Evolutionary conservation across 768 basidiomycete species (phyloP), one percentile per base, ranked within the genome.

Genomic region (Mycena galericulata): DNA sequence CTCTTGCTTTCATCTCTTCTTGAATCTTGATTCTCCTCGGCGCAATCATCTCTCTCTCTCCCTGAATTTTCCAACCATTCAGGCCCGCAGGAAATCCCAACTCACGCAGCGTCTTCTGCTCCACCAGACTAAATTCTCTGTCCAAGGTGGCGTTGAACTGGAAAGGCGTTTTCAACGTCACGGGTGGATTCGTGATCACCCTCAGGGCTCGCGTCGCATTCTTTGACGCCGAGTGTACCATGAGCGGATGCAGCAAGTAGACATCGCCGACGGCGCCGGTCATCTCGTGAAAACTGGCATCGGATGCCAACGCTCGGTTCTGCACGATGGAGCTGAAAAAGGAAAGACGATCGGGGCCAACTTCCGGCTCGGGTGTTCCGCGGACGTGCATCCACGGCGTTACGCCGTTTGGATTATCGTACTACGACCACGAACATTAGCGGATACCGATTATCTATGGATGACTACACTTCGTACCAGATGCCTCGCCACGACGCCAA

Each of bases 141-240:
- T 80, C 78, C 70, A 85, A 74, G 29, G 78, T 79, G 46, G 85
- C 78, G 43, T 81, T 72, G 71, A 89, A 88, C 38, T 83, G 80
- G 76, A 90, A 90, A 22, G 89, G 88, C 65, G 84, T 79, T 55
- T 81, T 83, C 56, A 89, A 77, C 40, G 84, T 78, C 9, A 89
- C 88, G 5, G 89, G 88, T 58, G 90, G 89, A 70, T 91, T 91
- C 47, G 89, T 89, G 74, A 91, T 91, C 60, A 91, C 80, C 67
- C 89, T 81, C 27, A 86, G 87, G 22, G 83, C 76, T 26, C 90
- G 85, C 43, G 85, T 78, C 70, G 86, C 79, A 74, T 90, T 91
- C 75, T 85, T 87, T 32, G 87, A 87, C 14, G 89, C 89, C 15
- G 88, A 86, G 72, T 90, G 90, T 69, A 89, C 75, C 88, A 90